Evolutionary conservation across 2,329 filamentous ascomycete genomes (phyloP).

Genomic region (Byssoonygena ceratinophila): DNA sequence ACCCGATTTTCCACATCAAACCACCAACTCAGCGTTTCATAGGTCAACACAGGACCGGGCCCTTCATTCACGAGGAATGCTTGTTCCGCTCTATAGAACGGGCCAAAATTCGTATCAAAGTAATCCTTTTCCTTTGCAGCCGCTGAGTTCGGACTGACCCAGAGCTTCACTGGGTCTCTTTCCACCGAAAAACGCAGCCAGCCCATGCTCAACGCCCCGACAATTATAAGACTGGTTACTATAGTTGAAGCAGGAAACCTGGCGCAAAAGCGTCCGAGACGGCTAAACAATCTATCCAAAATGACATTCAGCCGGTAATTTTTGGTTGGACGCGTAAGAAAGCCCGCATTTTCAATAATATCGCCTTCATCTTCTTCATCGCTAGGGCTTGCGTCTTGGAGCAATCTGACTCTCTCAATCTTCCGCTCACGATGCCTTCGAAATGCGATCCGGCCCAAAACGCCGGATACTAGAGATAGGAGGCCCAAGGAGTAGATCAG

Average conservation of each 20-base stretch:
- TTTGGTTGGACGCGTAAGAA: conserved; percentile 66
- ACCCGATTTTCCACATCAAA: conserved; percentile 76
- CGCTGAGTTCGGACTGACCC: conserved; percentile 89
- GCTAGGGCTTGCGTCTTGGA: conserved; percentile 72
- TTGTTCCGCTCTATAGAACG: conserved; percentile 91
- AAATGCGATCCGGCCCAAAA: conserved; percentile 67
- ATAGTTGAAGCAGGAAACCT: conserved; percentile 80
- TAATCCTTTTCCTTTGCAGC: conserved; percentile 89
- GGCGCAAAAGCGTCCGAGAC: conserved; percentile 68
- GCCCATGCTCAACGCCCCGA: conserved; percentile 70
- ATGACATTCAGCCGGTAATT: conserved; percentile 75
- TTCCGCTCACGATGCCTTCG: conserved; percentile 61
- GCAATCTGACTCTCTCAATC: conserved; percentile 69
- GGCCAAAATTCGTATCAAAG: conserved; percentile 86
- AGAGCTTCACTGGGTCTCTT: conserved; percentile 77
- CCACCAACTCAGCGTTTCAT: conserved; percentile 89
- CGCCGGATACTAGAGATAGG: conserved; percentile 52
- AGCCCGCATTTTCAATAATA: conserved; percentile 61
- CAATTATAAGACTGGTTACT: conserved; percentile 58
- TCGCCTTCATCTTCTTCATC: conserved; percentile 94
- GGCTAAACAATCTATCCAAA: conserved; percentile 69
- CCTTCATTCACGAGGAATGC: conserved; percentile 85
- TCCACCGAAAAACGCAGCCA: conserved; percentile 87
- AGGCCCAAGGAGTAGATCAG: conserved; percentile 71
- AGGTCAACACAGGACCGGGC: conserved; percentile 68